phyloP scores from a whole-genome alignment of 371 early-diverging fungal species.

The Nematocida sp. region DNA sequence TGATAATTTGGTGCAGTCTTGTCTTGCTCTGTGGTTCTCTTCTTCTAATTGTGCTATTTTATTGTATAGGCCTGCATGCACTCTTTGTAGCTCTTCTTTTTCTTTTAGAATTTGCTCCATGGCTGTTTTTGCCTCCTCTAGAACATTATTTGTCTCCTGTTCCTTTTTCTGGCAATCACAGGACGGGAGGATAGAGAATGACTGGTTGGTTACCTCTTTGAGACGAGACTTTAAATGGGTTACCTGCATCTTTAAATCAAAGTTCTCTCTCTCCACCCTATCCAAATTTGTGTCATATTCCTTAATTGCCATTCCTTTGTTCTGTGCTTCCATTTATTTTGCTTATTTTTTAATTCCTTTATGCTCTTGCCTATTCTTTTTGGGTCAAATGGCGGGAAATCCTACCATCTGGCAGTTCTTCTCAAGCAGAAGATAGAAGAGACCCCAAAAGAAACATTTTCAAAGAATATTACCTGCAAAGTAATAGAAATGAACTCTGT shows the following conservation, averaged over 20 bases:
- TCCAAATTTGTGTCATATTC: conserved; percentile 23
- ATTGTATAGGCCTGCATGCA: not conserved
- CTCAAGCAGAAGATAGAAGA: conserved; percentile 16
- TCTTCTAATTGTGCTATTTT: not conserved
- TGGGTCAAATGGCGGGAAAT: conserved; percentile 60
- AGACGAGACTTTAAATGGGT: conserved; percentile 12
- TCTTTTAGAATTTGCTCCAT: conserved; percentile 13
- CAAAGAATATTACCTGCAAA: not conserved
- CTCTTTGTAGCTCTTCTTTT: not conserved
- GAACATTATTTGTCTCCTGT: conserved; percentile 28
- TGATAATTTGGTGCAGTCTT: conserved; percentile 44
- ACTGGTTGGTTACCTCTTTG: conserved; percentile 39
- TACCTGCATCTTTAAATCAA: conserved; percentile 49
- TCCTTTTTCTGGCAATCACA: conserved; percentile 46
- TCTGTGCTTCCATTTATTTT: not conserved
- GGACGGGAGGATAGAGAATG: conserved; percentile 26
- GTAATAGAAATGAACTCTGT: conserved; percentile 21
- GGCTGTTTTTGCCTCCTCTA: conserved; percentile 24
- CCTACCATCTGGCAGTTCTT: conserved; percentile 42
- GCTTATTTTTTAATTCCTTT: not conserved
- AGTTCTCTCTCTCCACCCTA: conserved; percentile 38
- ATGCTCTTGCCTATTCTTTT: conserved; percentile 57
- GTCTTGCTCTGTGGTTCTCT: conserved; percentile 11
- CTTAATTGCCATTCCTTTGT: conserved; percentile 22
- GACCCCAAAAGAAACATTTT: not conserved